A percentile compares a stretch with the other conserved stretches of the same genome.
Evolutionary conservation across 75 land plant genomes (phyloP).

Genomic region (Chamaecyparis obtusa): DNA sequence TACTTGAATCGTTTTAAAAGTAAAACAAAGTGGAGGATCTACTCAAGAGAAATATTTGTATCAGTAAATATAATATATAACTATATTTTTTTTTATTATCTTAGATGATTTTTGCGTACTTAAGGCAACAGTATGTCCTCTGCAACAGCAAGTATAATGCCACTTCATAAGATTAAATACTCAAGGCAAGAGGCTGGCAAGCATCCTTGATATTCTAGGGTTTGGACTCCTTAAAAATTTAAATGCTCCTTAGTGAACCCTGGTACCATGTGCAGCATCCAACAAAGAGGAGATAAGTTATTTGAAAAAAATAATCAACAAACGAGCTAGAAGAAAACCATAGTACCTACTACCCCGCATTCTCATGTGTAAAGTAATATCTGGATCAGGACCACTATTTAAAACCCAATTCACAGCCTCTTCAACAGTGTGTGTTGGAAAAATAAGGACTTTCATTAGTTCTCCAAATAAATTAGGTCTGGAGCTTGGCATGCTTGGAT

Average conservation of each 20-base stretch:
- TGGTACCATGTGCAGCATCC: neutral
- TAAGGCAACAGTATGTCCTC: neutral
- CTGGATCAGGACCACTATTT: constrained; percentile 58
- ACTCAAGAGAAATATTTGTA: neutral
- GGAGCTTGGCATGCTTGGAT: constrained; percentile 36
- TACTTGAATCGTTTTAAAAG: too few species aligned
- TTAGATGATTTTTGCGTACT: neutral
- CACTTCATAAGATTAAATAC: neutral
- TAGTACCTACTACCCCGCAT: constrained; percentile 74
- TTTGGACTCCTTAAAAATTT: neutral
- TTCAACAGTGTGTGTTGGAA: constrained; percentile 54
- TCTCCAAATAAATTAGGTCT: constrained; percentile 90
- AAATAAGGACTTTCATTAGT: constrained; percentile 61
- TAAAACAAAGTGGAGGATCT: neutral
- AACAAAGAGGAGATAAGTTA: neutral
- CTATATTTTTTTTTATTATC: neutral
- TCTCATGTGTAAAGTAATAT: constrained; percentile 85
- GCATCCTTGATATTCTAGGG: neutral
- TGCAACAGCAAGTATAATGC: neutral
- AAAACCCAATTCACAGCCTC: constrained; percentile 80
- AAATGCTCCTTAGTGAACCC: neutral
- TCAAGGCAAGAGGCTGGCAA: neutral
- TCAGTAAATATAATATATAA: neutral
- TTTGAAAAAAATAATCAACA: neutral
- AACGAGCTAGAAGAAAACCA: neutral